These are phyloP conservation scores for Trametes maxima DNA, from an alignment of 768 basidiomycete species.

Conservation along the genomic window DNA sequence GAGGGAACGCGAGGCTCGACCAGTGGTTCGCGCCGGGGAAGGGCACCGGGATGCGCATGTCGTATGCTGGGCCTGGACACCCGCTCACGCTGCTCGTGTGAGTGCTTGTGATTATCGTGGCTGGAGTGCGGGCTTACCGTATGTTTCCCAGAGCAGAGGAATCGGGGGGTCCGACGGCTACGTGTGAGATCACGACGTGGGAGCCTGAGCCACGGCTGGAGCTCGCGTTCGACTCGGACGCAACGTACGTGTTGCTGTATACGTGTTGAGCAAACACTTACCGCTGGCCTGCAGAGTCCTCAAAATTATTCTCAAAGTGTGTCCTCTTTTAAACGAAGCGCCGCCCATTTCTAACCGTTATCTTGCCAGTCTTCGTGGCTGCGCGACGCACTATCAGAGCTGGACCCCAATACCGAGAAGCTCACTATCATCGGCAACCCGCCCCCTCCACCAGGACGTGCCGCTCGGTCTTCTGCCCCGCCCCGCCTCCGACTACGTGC, in stretches of 20 bases:
- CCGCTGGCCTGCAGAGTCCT: conserved; percentile 39
- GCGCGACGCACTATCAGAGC: conserved; percentile 86
- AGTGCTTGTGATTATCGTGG: neutral
- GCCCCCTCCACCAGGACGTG: conserved; percentile 37
- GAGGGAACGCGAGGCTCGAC: conserved; percentile 46
- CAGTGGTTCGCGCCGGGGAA: conserved; percentile 63
- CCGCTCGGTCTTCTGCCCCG: conserved; percentile 36
- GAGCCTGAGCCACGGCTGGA: conserved; percentile 83
- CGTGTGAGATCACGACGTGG: conserved; percentile 84
- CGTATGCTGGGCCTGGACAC: conserved; percentile 75
- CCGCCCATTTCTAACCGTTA: neutral
- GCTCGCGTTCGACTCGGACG: conserved; percentile 72
- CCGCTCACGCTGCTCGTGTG: conserved; percentile 81
- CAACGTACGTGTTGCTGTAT: conserved; percentile 46
- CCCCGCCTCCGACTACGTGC: conserved; percentile 83
- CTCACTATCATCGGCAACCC: conserved; percentile 84
- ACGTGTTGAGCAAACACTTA: neutral
- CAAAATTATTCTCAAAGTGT: conserved; percentile 84
- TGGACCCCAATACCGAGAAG: conserved; percentile 86
- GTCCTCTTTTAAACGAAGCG: conserved; percentile 2
- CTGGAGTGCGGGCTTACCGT: neutral
- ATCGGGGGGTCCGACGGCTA: conserved; percentile 78
- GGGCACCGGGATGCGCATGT: conserved; percentile 83
- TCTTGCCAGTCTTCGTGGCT: conserved; percentile 79
- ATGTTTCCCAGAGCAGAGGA: conserved; percentile 65